phyloP scores from a whole-genome alignment of 78 protist species.

The Bigelowiella natans region DNA sequence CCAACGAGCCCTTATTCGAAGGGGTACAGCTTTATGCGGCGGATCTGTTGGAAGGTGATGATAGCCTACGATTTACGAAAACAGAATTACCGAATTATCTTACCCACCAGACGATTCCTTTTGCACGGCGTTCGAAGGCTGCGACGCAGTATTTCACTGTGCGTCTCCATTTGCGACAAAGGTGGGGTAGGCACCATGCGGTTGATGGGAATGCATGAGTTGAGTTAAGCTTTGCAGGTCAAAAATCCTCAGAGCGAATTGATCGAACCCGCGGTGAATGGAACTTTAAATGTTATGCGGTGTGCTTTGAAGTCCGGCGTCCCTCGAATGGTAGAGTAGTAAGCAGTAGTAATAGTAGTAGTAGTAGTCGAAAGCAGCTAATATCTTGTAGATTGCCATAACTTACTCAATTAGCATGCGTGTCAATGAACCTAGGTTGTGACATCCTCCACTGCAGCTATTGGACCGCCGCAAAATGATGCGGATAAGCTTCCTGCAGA shows the following conservation, averaged over 20 bases:
- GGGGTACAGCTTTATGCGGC: neutral
- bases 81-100: neutral
- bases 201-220: no score
- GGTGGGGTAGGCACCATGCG: no score
- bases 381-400: no score
- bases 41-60: neutral
- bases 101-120: neutral
- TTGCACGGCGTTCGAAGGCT: neutral
- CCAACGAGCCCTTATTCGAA: neutral
- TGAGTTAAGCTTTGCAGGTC: no score
- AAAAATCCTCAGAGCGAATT: neutral
- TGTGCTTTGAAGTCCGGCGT: neutral
- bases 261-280: neutral
- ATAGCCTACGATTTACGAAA: neutral
- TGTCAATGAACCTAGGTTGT: neutral
- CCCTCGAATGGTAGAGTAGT: neutral
- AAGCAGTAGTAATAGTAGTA: no score
- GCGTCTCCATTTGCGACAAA: neutral
- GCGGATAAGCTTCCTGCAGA: neutral
- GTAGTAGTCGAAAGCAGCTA: no score
- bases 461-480: neutral
- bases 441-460: neutral
- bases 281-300: neutral
- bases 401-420: no score
- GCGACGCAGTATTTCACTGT: neutral